phyloP scores from a whole-genome alignment of 148 eudicot genomes.

The Rhododendron ovatum region DNA sequence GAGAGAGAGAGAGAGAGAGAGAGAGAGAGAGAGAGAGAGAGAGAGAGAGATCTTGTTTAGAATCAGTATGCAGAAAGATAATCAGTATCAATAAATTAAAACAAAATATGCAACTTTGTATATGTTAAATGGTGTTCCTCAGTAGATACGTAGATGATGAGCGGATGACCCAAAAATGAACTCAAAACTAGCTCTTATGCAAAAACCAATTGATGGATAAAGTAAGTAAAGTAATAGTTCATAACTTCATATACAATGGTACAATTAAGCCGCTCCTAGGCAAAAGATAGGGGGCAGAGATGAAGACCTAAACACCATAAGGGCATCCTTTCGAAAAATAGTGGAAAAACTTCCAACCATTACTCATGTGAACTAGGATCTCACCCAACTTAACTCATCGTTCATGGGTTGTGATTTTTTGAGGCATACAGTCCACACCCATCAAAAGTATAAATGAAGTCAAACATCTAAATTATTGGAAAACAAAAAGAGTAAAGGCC shows the following conservation, averaged over 20 bases:
- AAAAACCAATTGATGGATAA: neutral
- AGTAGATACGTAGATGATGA: neutral
- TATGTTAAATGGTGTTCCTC: neutral
- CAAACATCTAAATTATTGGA: neutral
- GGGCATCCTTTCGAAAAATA: neutral
- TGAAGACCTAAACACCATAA: neutral
- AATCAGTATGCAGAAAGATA: neutral
- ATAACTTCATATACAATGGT: neutral
- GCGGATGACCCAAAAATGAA: neutral
- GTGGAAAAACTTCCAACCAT: neutral
- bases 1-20: too few relatives aligned
- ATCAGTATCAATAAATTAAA: too few relatives aligned
- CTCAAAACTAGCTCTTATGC: neutral
- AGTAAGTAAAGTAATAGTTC: neutral
- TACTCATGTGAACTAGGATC: neutral
- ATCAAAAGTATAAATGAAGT: neutral
- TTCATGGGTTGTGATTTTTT: neutral
- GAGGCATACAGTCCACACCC: neutral
- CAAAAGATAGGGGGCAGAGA: neutral
- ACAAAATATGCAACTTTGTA: neutral
- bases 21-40: neutral
- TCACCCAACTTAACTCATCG: neutral
- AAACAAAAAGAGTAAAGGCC: neutral
- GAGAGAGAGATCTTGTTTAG: neutral
- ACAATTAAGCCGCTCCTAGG: neutral